These are phyloP conservation scores for Starmerella sp. DNA, from an alignment of 805 yeast genomes.

Conservation along the genomic window DNA sequence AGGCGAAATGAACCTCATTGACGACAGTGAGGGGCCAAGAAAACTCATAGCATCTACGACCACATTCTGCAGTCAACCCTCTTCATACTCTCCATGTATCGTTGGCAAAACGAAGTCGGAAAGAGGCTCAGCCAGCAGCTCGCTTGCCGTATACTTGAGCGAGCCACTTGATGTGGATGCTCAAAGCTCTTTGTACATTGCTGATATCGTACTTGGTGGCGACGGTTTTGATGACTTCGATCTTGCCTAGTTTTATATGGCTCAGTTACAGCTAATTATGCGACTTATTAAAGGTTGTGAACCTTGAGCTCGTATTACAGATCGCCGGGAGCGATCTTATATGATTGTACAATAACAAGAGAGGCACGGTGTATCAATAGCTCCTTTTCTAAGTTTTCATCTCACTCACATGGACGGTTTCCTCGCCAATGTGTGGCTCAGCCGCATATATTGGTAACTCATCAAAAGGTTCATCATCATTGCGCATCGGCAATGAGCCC, in stretches of 20 bases:
- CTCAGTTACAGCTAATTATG: neutral
- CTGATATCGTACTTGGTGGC: neutral
- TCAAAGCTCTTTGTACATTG: neutral
- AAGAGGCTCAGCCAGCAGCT: neutral
- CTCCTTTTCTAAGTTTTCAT: neutral
- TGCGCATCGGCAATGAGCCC: neutral
- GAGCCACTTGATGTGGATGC: neutral
- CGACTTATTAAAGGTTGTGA: neutral
- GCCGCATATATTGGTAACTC: constrained; percentile 7
- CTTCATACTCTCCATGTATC: neutral
- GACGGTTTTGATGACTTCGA: neutral
- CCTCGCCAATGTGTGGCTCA: constrained; percentile 8
- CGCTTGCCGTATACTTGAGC: neutral
- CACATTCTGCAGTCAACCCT: neutral
- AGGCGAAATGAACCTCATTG: neutral
- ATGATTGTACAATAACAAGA: neutral
- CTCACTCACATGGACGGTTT: neutral
- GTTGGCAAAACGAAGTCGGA: no score
- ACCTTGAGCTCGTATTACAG: no score
- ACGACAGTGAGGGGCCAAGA: neutral
- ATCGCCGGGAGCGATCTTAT: neutral
- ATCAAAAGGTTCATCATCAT: neutral
- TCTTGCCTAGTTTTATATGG: neutral
- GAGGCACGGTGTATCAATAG: neutral
- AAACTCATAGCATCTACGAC: neutral